Evolutionary conservation across 192 early-diverging fungal genomes (phyloP).

Genomic region (Entomortierella chlamydospora): DNA sequence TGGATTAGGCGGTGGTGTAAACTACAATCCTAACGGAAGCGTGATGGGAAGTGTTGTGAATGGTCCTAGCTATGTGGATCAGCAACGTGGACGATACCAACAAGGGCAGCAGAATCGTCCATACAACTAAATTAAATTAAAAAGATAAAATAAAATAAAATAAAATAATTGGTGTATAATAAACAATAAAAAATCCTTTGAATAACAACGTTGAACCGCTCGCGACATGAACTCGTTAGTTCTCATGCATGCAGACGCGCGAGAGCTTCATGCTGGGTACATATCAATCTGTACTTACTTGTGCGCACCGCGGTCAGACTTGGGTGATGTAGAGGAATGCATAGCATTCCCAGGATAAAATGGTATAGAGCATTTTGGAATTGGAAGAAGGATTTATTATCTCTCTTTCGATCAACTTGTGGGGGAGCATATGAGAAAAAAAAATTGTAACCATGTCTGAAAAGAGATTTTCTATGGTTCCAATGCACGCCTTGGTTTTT

Average conservation of each 20-base stretch:
- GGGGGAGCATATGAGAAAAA: too few relatives aligned
- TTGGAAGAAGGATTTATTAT: constrained; percentile 28
- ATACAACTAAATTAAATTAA: constrained; percentile 16
- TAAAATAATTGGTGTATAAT: too few relatives aligned
- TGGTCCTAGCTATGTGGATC: constrained; percentile 31
- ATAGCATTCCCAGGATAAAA: too few relatives aligned
- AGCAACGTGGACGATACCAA: constrained; percentile 50
- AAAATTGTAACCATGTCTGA: too few relatives aligned
- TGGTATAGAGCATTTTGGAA: constrained; percentile 19
- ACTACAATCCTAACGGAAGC: constrained; percentile 26
- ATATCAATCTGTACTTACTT: constrained; percentile 20
- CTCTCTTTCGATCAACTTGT: not conserved
- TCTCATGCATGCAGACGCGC: not conserved
- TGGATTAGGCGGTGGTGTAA: constrained; percentile 39
- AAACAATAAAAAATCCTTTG: too few relatives aligned
- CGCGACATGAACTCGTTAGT: too few relatives aligned
- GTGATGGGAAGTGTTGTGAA: constrained; percentile 29
- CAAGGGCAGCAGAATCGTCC: not conserved
- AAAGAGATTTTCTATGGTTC: not conserved
- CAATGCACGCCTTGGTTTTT: too few relatives aligned
- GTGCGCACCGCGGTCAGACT: too few relatives aligned
- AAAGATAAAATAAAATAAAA: too few relatives aligned
- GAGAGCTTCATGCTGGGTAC: not conserved
- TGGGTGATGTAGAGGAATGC: too few relatives aligned
- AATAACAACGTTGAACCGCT: too few relatives aligned